Evolutionary conservation across 2,329 filamentous ascomycete species (phyloP).

Genomic region (Aspergillus ibericus): DNA sequence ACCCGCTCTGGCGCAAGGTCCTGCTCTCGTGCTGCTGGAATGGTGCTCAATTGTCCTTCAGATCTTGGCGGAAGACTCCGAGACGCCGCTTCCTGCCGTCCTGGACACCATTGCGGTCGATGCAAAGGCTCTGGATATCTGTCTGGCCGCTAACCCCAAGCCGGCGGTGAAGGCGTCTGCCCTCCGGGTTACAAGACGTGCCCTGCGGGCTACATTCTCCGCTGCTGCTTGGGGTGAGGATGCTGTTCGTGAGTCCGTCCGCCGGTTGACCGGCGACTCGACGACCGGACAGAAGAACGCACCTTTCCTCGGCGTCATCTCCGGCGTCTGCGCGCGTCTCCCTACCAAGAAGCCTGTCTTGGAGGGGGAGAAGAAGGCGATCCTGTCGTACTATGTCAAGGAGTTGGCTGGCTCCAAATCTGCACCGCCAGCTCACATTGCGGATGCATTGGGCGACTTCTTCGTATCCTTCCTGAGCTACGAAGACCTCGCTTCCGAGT

Average conservation of each 20-base stretch:
- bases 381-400: constrained; percentile 79
- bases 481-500: constrained; percentile 72
- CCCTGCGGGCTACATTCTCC: constrained; percentile 71
- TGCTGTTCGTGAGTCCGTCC: constrained; percentile 63
- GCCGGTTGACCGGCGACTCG: constrained; percentile 67
- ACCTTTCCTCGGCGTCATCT: constrained; percentile 77
- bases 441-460: constrained; percentile 75
- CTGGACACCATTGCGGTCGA: constrained; percentile 66
- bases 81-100: constrained; percentile 57
- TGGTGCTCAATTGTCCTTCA: constrained; percentile 84
- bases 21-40: constrained; percentile 84
- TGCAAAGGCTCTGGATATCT: constrained; percentile 75
- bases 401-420: constrained; percentile 80
- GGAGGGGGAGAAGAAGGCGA: constrained; percentile 65
- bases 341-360: constrained; percentile 62
- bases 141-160: constrained; percentile 65
- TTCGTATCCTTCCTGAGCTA: constrained; percentile 71
- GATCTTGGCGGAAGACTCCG: constrained; percentile 66
- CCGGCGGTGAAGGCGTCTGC: constrained; percentile 70
- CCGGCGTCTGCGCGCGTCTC: constrained; percentile 79
- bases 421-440: constrained; percentile 68
- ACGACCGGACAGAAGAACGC: constrained; percentile 67
- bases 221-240: constrained; percentile 59
- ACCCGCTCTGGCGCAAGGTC: constrained; percentile 71
- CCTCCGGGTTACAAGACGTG: constrained; percentile 74